A percentile compares a stretch with the other conserved stretches of the same genome.
Evolutionary conservation across 2,329 filamentous ascomycete species (phyloP).

Genomic region (Monosporascus ibericus): DNA sequence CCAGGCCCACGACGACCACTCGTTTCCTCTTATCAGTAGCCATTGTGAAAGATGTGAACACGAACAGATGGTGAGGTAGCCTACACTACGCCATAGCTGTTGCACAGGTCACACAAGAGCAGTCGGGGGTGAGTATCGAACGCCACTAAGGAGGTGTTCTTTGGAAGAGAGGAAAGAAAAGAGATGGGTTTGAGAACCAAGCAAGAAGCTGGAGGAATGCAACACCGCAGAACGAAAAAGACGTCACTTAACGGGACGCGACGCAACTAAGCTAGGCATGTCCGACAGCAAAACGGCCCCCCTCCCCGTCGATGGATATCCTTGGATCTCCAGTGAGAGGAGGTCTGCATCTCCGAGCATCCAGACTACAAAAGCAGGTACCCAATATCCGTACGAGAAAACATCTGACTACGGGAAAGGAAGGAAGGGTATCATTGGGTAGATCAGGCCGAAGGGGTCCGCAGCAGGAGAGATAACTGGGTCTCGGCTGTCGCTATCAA

Average conservation of each 20-base stretch:
- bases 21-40: conserved; percentile 45
- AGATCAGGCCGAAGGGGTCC: background rate
- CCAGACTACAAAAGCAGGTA: background rate
- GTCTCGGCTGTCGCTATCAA: background rate
- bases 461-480: background rate
- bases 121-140: no score
- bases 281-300: background rate
- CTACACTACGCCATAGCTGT: conserved; percentile 8
- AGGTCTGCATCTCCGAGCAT: no score
- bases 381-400: background rate
- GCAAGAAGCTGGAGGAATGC: background rate
- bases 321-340: no score
- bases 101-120: background rate
- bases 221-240: background rate
- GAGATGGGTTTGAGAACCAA: background rate
- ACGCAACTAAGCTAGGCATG: background rate
- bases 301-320: no score
- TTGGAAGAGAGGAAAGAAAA: background rate
- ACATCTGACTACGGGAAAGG: background rate
- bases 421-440: background rate
- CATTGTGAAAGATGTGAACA: conserved; percentile 34
- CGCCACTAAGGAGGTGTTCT: no score
- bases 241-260: background rate
- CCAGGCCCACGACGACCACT: conserved; percentile 78
- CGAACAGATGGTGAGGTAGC: background rate